A percentile compares a stretch with the other conserved stretches of the same genome.
phyloP scores from a whole-genome alignment of 2,329 filamentous ascomycete species.

The Aotearoamyces nothofagi region DNA sequence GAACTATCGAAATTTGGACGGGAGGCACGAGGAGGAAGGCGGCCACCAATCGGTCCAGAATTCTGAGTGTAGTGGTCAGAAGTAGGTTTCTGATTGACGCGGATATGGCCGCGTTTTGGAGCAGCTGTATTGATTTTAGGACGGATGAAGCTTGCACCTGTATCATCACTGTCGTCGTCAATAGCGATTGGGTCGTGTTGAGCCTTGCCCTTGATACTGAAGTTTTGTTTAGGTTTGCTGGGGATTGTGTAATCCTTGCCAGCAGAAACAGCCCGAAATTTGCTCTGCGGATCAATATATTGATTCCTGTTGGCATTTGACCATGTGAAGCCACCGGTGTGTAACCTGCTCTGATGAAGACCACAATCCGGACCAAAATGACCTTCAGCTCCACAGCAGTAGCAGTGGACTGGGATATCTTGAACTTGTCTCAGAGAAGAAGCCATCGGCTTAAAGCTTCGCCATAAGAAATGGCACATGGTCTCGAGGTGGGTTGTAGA shows the following conservation, averaged over 20 bases:
- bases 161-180: slow-evolving; percentile 14
- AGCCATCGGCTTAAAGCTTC: slow-evolving; percentile 31
- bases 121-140: slow-evolving; percentile 10
- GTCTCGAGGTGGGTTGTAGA: slow-evolving; percentile 39
- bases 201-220: slow-evolving; percentile 18
- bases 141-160: too few relatives aligned
- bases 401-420: slow-evolving; percentile 36
- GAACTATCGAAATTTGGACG: not conserved
- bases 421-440: slow-evolving; percentile 30
- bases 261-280: slow-evolving; percentile 13
- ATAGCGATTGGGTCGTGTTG: slow-evolving; percentile 14
- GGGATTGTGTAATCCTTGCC: slow-evolving; percentile 14
- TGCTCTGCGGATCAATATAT: slow-evolving; percentile 32
- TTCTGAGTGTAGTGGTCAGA: not conserved
- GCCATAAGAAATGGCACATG: slow-evolving; percentile 45
- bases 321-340: slow-evolving; percentile 32
- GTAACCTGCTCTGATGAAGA: slow-evolving; percentile 7
- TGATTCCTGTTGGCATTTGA: slow-evolving; percentile 29
- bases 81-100: not conserved
- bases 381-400: slow-evolving; percentile 33
- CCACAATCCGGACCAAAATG: slow-evolving; percentile 45
- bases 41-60: not conserved
- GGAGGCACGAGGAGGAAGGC: not conserved
- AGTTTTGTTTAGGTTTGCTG: slow-evolving; percentile 11
- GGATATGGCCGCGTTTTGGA: slow-evolving; percentile 7